Evolutionary conservation across 2,329 filamentous ascomycete species (phyloP).

Genomic region (Sarocladium kiliense): DNA sequence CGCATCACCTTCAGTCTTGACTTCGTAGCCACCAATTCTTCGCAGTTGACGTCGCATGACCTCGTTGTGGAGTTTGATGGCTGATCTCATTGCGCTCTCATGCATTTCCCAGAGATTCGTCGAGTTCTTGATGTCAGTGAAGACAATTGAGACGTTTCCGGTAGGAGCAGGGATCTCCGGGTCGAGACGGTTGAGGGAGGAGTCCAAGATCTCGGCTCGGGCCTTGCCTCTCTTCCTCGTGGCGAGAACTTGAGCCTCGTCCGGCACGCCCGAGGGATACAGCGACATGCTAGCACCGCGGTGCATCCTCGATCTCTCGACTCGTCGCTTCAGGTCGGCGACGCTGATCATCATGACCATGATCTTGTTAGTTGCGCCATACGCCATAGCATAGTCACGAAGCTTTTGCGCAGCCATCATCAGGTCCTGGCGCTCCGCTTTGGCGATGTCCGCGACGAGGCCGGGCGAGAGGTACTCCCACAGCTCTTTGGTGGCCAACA

Average conservation of each 20-base stretch:
- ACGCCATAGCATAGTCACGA: constrained; percentile 90
- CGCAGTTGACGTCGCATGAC: constrained; percentile 91
- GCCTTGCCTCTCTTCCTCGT: constrained; percentile 57
- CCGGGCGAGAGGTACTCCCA: constrained; percentile 94
- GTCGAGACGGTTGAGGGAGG: constrained; percentile 78
- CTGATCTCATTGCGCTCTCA: constrained; percentile 89
- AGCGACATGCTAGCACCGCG: constrained; percentile 82
- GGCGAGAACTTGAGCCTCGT: constrained; percentile 60
- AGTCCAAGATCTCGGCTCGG: constrained; percentile 69
- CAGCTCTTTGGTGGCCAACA: constrained; percentile 85
- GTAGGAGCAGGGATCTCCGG: constrained; percentile 87
- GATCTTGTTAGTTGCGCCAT: constrained; percentile 88
- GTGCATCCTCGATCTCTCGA: constrained; percentile 66
- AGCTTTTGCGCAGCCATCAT: constrained; percentile 96
- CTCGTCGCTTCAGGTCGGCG: constrained; percentile 78
- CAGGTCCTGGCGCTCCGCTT: constrained; percentile 79
- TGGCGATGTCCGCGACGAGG: constrained; percentile 84
- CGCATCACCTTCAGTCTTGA: constrained; percentile 98
- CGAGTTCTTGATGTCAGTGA: constrained; percentile 99
- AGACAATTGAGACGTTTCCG: constrained; percentile 88
- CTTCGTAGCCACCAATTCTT: constrained; percentile 93
- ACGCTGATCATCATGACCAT: constrained; percentile 99
- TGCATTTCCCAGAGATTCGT: constrained; percentile 95
- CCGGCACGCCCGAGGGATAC: constrained; percentile 68
- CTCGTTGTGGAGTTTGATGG: constrained; percentile 96